A percentile compares a stretch with the other conserved stretches of the same genome.
Evolutionary conservation across 176 grass and related monocot species (phyloP).

Genomic region (Areca catechu): DNA sequence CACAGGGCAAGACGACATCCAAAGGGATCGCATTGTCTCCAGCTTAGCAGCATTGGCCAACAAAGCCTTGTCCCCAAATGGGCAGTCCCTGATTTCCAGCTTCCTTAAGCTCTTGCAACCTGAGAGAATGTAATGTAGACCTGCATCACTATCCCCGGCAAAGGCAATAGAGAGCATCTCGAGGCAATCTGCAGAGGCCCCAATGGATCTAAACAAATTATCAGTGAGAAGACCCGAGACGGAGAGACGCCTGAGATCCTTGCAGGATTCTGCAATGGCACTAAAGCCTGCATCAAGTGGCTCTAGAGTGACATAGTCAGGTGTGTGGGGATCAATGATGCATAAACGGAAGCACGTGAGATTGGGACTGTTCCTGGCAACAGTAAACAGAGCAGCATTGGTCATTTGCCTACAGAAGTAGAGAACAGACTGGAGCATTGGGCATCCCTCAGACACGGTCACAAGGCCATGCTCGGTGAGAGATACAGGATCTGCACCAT

Average conservation of each 20-base stretch:
- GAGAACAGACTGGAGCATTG: conserved; percentile 43
- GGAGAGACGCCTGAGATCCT: conserved; percentile 39
- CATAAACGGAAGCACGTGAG: conserved; percentile 47
- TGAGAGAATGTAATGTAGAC: conserved; percentile 58
- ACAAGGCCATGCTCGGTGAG: conserved; percentile 69
- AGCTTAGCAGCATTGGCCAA: conserved; percentile 33
- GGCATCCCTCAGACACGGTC: conserved; percentile 45
- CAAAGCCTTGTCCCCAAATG: conserved; percentile 45
- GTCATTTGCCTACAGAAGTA: conserved; percentile 70
- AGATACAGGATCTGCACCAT: conserved; percentile 3
- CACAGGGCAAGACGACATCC: conserved; percentile 61
- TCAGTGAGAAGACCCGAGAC: conserved; percentile 54
- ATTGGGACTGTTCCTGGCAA: conserved; percentile 44
- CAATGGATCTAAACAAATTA: conserved; percentile 54
- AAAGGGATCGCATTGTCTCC: conserved; percentile 61
- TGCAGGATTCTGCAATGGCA: conserved; percentile 60
- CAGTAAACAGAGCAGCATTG: conserved; percentile 39
- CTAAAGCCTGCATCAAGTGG: conserved; percentile 69
- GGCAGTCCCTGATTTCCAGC: conserved; percentile 54
- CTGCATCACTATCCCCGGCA: conserved; percentile 37
- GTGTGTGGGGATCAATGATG: conserved; percentile 27
- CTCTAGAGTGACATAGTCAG: conserved; percentile 49
- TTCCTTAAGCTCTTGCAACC: conserved; percentile 70
- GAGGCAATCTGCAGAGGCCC: conserved; percentile 50
- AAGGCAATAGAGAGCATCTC: conserved; percentile 55